Base-by-base conservation (phyloP, 768 basidiomycete genomes). In the Trametopsis cervina region DNA sequence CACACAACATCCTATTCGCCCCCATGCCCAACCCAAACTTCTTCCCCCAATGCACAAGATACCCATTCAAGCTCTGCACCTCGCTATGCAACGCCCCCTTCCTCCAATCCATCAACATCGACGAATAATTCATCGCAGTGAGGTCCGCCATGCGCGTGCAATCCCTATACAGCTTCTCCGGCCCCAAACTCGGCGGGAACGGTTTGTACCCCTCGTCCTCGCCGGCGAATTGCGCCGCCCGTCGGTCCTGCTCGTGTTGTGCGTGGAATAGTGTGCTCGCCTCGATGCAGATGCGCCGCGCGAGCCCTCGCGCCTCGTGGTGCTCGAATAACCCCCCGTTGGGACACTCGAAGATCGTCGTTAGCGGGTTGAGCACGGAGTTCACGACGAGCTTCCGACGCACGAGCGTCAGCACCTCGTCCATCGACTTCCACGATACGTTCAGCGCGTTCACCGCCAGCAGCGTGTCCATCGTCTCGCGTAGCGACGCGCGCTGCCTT, bases 341-440 rank as follows among this genome's bases (percentile, higher is more conserved):
- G 43, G 77, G 73, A 58, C 91, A 86, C 24, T 80, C 79, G 52
- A 91, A 67, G 20, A 97, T 61, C 7, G 89, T 86, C 0, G 92
- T 89, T 47, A 97, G 73, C 1, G 95, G 83, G 59, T 96, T 92
- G 63, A 97, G 78, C 55, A 81, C 74, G 11, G 82, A 70, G 61
- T 95, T 90, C 50, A 88, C 77, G 24, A 83, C 89, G 38, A 96
- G 68, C 67, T 92, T 93, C 52, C 80, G 80, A 33, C 85, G 81
- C 67, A 93, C 77, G 20, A 73, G 69, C 24, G 80, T 67, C 53
- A 90, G 81, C 18, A 95, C 60, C 15, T 83, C 71, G 2, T 76
- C 69, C 52, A 86, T 77, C 0, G 87, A 76, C 23, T 70, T 69
- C 81, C 89, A 88, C 4, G 69, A 67, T 13, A 80, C 69, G 13